Evolutionary conservation across 257 asterid species (phyloP), one percentile per base, ranked within the genome.

Genomic region (Avicennia marina): DNA sequence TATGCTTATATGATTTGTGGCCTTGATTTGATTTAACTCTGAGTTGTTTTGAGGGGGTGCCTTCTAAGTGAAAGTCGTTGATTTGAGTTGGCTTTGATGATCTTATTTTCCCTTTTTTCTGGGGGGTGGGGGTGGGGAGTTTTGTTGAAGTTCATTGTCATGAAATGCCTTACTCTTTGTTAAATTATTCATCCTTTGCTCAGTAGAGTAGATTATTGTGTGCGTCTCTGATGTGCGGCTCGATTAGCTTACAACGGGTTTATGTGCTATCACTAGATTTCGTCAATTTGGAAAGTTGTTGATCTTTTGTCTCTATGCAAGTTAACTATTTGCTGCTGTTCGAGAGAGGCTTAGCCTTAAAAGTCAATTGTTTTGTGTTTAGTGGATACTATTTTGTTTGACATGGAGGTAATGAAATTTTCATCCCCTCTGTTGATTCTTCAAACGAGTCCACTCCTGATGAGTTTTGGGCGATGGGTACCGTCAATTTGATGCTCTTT

Each of bases 261-360:
- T 41, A 29, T 25, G 21, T 46, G 60, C 46, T 56, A 15, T 36
- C 4, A 20, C 50, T 39, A 62, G 46, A 25, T 54, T 61, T 51
- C 45, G 7, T 46, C 7, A 18, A 17, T 29, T 18, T 53, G 25
- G 39, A 38, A 33, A 27, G 11, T 39, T 51, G 52, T 38, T 59
- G 34, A 12, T 34, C 31, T 26, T 20, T 4, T 57, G 34, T 29
- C 15, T 43, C 36, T 46, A 32, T 13, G 7, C 44, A 58, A 40
- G 46, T 48, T 53, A 59, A 43, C 43, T 53, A 16, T 60, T 17
- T 55, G 39, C 60, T 57, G 12, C 46, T 55, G 11, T 54, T 38
- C 33, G n/a, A 29, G 25, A 25, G 45, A 22, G 25, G 22, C 25
- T 65, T 44, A 13, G n/a, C 50, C 38, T 11, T 29, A 18, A 45